Evolutionary conservation across 257 asterid genomes (phyloP), one percentile per base, ranked within the genome.

Genomic region (Nicotiana obtusifolia): DNA sequence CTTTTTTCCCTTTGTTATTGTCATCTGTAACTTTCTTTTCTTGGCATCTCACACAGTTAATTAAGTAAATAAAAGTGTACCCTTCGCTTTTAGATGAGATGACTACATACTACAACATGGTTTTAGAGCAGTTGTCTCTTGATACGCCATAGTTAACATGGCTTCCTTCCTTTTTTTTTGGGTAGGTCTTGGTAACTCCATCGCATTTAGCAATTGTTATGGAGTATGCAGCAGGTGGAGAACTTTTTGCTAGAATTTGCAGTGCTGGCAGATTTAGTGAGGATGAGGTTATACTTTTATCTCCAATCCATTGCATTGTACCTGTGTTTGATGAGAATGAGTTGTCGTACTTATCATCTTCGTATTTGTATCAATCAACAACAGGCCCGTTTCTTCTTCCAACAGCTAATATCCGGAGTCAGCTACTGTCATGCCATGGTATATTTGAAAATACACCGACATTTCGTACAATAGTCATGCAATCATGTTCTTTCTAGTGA

Each of bases 201-300:
- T 90, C 97, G 26, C 98, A 95, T 88, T 89, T 95, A 22, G 98
- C 97, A 73, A 95, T 95, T 84, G 90, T 95, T 85, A 95, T 95
- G 99, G 99, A 95, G 87, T 95, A 93, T 81, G 99, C 98, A 54
- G 93, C 98, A 5, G 99, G 98, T 22, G 99, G 99, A 17, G 99
- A 95, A 88, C 97, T 95, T 53, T 95, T 95, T 66, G 98, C 92
- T 85, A 95, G 92, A 86, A 95, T 95, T 77, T 93, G 99, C 86
- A 93, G 88, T 86, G 99, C 99, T 82, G 99, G 99, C 41, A 89
- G 98, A 65, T 95, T 95, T 85, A 95, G 99, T 79, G 99, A 95
- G 84, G 99, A 95, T 35, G 99, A 95, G 94, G 99, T 93, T 82
- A 37, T 20, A 41, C 37, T 31, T 15, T 65, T 41, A 37, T 15